Conservation (phyloP, 371 early-diverging fungal species). For the Mortierella sp. region DNA sequence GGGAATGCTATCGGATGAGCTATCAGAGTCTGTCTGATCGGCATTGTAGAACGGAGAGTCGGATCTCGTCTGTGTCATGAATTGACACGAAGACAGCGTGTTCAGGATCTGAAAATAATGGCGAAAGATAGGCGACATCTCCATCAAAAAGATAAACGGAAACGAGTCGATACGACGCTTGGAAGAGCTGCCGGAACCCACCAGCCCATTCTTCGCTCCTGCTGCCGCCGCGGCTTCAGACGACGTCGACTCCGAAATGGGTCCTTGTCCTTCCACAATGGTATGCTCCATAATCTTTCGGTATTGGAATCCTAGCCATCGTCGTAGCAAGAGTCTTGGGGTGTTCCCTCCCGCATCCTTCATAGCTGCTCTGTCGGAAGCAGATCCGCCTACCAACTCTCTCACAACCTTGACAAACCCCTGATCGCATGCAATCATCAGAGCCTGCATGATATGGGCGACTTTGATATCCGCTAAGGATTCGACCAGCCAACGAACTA, state of each 20-base stretch:
- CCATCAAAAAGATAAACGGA: conserved; percentile 44
- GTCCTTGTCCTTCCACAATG: no score
- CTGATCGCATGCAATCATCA: conserved; percentile 47
- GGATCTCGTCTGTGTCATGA: conserved; percentile 17
- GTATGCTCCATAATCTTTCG: conserved; percentile 16
- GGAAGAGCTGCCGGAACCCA: not conserved
- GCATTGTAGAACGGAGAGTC: not conserved
- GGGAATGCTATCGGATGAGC: no score
- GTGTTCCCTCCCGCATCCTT: not conserved
- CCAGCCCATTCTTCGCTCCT: no score
- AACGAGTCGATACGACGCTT: conserved; percentile 19
- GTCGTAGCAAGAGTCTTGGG: conserved; percentile 16
- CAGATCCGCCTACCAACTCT: conserved; percentile 17
- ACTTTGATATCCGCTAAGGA: conserved; percentile 47
- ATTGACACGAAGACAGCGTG: conserved; percentile 37
- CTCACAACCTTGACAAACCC: conserved; percentile 25
- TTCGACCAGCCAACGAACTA: conserved; percentile 44
- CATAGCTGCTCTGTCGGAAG: not conserved
- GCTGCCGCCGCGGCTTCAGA: not conserved
- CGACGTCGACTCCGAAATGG: not conserved
- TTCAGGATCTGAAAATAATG: conserved; percentile 44
- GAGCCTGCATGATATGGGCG: conserved; percentile 42
- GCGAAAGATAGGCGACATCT: conserved; percentile 42
- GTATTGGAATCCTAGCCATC: conserved; percentile 31
- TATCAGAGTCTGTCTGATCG: not conserved